Conservation (phyloP, 192 early-diverging fungal species). For the Coemansia sp. region DNA sequence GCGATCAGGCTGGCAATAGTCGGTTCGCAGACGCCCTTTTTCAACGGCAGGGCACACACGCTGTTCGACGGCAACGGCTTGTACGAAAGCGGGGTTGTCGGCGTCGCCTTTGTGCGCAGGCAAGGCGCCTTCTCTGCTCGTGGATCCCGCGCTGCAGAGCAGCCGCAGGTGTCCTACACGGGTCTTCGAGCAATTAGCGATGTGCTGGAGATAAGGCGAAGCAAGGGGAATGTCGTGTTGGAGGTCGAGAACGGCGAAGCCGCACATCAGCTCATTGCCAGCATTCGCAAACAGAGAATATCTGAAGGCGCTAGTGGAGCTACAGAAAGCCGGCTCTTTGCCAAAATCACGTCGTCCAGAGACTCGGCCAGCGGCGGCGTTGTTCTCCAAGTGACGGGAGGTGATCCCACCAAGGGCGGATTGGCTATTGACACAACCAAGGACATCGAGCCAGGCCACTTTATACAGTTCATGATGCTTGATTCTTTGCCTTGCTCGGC, state of each 20-base stretch:
- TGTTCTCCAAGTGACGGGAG: conserved; percentile 45
- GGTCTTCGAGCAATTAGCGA: conserved; percentile 23
- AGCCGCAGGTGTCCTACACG: neutral
- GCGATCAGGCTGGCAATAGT: conserved; percentile 41
- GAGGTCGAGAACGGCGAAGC: conserved; percentile 35
- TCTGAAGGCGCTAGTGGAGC: neutral
- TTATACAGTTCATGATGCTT: conserved; percentile 38
- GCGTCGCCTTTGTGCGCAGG: conserved; percentile 26
- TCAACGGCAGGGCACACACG: conserved; percentile 41
- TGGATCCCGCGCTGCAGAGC: neutral
- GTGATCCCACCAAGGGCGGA: conserved; percentile 47
- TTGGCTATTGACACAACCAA: conserved; percentile 36
- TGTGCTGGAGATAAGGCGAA: conserved; percentile 22
- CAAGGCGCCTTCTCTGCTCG: neutral
- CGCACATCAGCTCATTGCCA: conserved; percentile 24
- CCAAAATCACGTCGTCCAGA: conserved; percentile 9
- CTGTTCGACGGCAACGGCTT: conserved; percentile 7
- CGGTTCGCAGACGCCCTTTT: conserved; percentile 42
- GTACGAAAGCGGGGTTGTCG: conserved; percentile 27
- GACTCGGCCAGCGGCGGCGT: neutral
- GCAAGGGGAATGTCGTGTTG: conserved; percentile 49
- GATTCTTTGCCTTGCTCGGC: neutral
- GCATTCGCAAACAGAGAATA: conserved; percentile 11
- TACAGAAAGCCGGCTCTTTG: conserved; percentile 24
- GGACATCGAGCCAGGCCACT: conserved; percentile 27